Evolutionary conservation across 306 rosid species (phyloP).

Genomic region (Cicer yamashitae): DNA sequence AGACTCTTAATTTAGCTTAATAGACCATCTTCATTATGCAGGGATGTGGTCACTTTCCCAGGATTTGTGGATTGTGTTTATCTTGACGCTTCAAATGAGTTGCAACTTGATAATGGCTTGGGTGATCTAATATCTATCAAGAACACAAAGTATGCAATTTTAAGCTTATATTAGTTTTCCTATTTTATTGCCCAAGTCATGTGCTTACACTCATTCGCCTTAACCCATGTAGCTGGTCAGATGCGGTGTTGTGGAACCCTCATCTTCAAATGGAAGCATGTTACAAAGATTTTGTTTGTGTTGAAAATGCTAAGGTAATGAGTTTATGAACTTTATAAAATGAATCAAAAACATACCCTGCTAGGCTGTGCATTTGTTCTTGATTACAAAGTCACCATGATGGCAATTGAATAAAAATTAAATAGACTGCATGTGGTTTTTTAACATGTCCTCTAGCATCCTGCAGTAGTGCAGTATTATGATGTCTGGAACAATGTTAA

Average conservation of each 20-base stretch:
- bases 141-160: constrained; percentile 71
- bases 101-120: constrained; percentile 86
- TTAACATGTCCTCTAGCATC: neutral
- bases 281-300: constrained; percentile 94
- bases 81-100: constrained; percentile 71
- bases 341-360: constrained; percentile 4
- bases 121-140: constrained; percentile 76
- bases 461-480: constrained; percentile 22
- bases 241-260: constrained; percentile 96
- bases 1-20: constrained; percentile 37
- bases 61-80: constrained; percentile 94
- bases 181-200: constrained; percentile 40
- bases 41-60: constrained; percentile 85
- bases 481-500: constrained; percentile 25
- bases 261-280: constrained; percentile 88
- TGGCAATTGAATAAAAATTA: constrained; percentile 25
- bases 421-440: constrained; percentile 8
- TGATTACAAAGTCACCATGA: constrained; percentile 11
- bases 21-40: constrained; percentile 49
- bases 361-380: constrained; percentile 34
- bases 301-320: constrained; percentile 94
- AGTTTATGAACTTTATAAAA: constrained; percentile 17
- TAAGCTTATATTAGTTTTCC: constrained; percentile 36
- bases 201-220: constrained; percentile 37
- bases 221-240: constrained; percentile 78